Percentiles rank a stretch among this genome's conserved stretches.
Evolutionary conservation across 169 alveolate genomes (phyloP).

Genomic region (Cyclospora cayetanensis): DNA sequence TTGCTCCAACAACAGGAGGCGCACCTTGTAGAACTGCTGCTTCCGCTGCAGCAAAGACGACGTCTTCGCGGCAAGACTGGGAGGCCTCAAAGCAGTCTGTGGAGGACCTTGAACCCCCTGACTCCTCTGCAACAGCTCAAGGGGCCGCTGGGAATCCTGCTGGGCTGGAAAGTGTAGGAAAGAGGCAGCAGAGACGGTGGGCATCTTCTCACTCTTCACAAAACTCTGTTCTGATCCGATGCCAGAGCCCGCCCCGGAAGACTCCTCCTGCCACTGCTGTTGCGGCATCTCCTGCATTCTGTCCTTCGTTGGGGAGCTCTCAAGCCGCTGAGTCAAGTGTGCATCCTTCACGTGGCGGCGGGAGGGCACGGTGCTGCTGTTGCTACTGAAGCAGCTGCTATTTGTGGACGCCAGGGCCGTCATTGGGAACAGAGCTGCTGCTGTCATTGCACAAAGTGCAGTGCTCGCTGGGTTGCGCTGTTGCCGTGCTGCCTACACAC

Average conservation of each 20-base stretch:
- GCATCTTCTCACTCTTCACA: no score
- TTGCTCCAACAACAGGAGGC: neutral
- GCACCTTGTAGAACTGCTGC: constrained; percentile 47
- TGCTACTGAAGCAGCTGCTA: constrained; percentile 9
- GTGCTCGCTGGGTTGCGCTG: no score
- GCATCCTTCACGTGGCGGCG: constrained; percentile 20
- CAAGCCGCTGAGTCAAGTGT: constrained; percentile 12
- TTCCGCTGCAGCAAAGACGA: constrained; percentile 58
- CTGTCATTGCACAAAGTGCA: constrained; percentile 22
- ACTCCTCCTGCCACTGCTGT: constrained; percentile 28
- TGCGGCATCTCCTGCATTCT: constrained; percentile 18
- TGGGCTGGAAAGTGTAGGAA: neutral
- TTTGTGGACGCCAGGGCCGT: constrained; percentile 4
- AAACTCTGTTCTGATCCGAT: no score
- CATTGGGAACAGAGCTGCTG: constrained; percentile 59
- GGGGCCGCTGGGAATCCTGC: constrained; percentile 33
- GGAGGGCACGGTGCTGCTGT: neutral
- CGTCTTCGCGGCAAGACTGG: constrained; percentile 29
- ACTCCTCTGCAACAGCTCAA: constrained; percentile 33
- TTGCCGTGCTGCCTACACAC: no score
- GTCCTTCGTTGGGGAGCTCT: constrained; percentile 3
- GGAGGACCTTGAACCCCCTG: neutral
- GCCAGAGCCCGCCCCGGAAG: neutral
- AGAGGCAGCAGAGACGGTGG: constrained; percentile 4
- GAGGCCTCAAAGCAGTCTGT: neutral